These are phyloP conservation scores for Sarcodon sp. DNA, from an alignment of 768 basidiomycete genomes.

Conservation along the genomic window DNA sequence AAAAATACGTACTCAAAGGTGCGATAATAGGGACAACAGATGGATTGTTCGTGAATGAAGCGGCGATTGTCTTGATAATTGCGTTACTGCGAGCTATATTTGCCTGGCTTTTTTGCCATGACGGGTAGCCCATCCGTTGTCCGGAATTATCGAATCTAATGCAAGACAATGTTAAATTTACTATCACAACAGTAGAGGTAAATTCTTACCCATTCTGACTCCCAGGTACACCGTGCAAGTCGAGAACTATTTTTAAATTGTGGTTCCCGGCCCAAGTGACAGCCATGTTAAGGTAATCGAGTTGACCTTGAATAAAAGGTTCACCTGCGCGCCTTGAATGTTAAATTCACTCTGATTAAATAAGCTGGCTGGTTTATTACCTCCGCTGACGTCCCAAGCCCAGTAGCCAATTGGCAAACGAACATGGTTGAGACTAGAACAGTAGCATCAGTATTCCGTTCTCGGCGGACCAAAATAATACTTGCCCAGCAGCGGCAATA, in stretches of 20 bases:
- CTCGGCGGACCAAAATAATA: conserved; percentile 7
- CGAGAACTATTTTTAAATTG: conserved; percentile 72
- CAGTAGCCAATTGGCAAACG: conserved; percentile 84
- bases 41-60: conserved; percentile 39
- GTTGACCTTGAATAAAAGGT: conserved; percentile 69
- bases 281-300: conserved; percentile 55
- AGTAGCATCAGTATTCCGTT: conserved; percentile 6
- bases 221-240: conserved; percentile 62
- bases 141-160: conserved; percentile 76
- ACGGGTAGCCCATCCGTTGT: conserved; percentile 42
- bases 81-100: conserved; percentile 58
- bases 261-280: conserved; percentile 57
- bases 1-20: conserved; percentile 62
- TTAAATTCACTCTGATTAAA: background rate
- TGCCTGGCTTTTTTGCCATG: conserved; percentile 54
- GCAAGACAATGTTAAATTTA: background rate
- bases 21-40: conserved; percentile 56
- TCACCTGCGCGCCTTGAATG: conserved; percentile 30
- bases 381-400: conserved; percentile 64
- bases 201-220: conserved; percentile 63
- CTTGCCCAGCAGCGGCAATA: conserved; percentile 66
- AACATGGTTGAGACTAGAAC: conserved; percentile 65
- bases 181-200: background rate
- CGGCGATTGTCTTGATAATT: conserved; percentile 50
- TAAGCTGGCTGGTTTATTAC: background rate